Base-by-base conservation (phyloP, 116 monocot species). In the Dioscorea cayenensis region DNA sequence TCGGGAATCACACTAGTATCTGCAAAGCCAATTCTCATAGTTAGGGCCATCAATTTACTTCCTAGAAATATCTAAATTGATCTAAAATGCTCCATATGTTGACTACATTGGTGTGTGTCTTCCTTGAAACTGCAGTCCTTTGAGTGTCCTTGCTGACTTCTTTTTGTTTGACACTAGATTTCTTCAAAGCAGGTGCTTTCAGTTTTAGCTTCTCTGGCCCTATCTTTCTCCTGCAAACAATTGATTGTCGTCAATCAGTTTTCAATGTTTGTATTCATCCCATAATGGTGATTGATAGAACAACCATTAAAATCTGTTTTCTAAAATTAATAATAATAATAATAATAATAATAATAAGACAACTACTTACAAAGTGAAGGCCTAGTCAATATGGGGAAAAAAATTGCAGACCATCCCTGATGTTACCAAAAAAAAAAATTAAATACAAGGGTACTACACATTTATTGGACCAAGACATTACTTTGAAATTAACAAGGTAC, bases 1-100 rank as follows among this genome's bases (percentile, higher is more conserved):
- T 74, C 36, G 83, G 86, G 63, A 83, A 77, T 71, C 83, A 62
- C 55, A 86, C 80, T 66, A 75, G 63, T 64, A 83, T 71, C 86
- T 86, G 83, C 71, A 71, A 60, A 60, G 49, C 2, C 20, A 65
- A 29, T 43, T 67, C 60, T 28, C 11, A 60, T 21, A 18, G 8
- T 32, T 32, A 43, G 27, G 25, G 25, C 43, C 5, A 43, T 43
- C 7, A 43, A 6, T 28, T 51, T 48, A 67, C 21, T 36, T 66
- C 14, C 11, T 20, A 20, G 3, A 37, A 14, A 55, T n/a, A 55
- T 14, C 16, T 14, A 62, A 62, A 21, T 62, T 62, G 62, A 4
- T 48, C 6, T 11, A 48, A 22, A 35, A 8, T 67, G 25, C 2
- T 70, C 18, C 14, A 58, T 52, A 9, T 32, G 16, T 6, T 58